These are phyloP conservation scores for Xylaria sp. DNA, from an alignment of 2,329 filamentous ascomycete genomes.

Conservation along the genomic window DNA sequence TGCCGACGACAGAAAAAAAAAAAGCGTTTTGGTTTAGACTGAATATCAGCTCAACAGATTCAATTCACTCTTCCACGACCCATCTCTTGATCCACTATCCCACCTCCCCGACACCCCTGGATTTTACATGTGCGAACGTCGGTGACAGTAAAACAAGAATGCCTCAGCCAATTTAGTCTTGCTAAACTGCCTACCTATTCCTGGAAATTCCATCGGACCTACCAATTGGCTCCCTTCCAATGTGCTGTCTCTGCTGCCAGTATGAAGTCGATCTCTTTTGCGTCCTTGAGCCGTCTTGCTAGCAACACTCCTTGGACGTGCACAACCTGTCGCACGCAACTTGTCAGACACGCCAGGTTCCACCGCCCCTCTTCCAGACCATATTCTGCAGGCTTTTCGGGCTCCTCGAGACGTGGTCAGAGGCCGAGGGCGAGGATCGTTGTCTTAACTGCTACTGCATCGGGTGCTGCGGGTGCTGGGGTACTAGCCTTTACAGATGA, in stretches of 20 bases:
- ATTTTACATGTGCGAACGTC: slow-evolving; percentile 10
- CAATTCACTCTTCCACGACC: slow-evolving; percentile 20
- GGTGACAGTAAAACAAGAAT: slow-evolving; percentile 17
- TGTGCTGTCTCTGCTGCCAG: slow-evolving; percentile 32
- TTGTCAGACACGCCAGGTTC: slow-evolving; percentile 48
- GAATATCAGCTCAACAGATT: slow-evolving; percentile 43
- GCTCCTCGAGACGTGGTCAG: slow-evolving; percentile 40
- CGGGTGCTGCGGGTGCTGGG: slow-evolving; percentile 60
- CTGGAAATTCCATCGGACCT: slow-evolving; percentile 6
- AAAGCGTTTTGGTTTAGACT: slow-evolving; percentile 13
- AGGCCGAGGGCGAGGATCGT: slow-evolving; percentile 41
- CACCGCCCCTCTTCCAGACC: slow-evolving; percentile 40
- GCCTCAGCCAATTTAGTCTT: slow-evolving; percentile 36
- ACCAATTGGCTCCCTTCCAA: slow-evolving; percentile 34
- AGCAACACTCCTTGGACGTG: slow-evolving; percentile 58
- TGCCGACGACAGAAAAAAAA: slow-evolving; percentile 33
- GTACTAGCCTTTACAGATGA: slow-evolving; percentile 71
- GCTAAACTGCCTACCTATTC: slow-evolving; percentile 9
- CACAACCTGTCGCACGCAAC: slow-evolving; percentile 57
- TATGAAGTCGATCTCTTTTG: slow-evolving; percentile 57
- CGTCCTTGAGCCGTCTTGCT: slow-evolving; percentile 52
- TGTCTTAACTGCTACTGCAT: slow-evolving; percentile 62
- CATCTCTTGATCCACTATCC: slow-evolving; percentile 24
- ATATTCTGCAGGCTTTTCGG: slow-evolving; percentile 41
- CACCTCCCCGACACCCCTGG: slow-evolving; percentile 4